These are phyloP conservation scores for Ophiostoma ulmi DNA, from an alignment of 2,329 filamentous ascomycete species.

Conservation along the genomic window DNA sequence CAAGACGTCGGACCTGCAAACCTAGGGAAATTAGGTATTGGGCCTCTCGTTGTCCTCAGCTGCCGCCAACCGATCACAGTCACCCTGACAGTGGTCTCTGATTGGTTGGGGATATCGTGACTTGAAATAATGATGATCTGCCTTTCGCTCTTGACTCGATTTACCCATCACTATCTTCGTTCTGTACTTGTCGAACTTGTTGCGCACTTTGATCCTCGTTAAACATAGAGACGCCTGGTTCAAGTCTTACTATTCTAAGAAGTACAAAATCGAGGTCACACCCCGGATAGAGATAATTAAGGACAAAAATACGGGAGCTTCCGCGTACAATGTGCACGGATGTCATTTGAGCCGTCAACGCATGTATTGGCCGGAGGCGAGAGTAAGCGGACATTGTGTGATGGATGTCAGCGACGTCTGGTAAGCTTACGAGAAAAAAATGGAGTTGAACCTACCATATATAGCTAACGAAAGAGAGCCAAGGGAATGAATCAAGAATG, in stretches of 20 bases:
- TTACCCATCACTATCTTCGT: neutral
- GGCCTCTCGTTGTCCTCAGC: neutral
- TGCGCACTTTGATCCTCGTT: neutral
- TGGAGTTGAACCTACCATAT: too few species aligned
- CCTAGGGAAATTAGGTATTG: neutral
- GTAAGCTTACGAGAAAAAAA: neutral
- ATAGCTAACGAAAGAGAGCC: too few species aligned
- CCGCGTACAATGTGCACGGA: neutral
- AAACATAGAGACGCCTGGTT: neutral
- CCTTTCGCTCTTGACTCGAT: neutral
- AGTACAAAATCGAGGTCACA: neutral
- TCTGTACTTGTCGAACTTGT: neutral
- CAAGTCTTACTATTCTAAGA: neutral
- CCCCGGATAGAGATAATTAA: neutral
- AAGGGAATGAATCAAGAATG: neutral
- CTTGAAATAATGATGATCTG: neutral
- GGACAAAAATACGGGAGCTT: neutral
- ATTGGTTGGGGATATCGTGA: neutral
- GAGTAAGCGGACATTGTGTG: neutral
- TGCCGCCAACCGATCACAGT: conserved; percentile 3
- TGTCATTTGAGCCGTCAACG: neutral
- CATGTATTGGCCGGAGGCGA: neutral
- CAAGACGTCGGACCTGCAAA: neutral
- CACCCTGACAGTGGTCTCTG: neutral
- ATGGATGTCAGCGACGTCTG: neutral